Evolutionary conservation across 2,329 filamentous ascomycete species (phyloP).

Genomic region (Cercospora zeae-maydis): DNA sequence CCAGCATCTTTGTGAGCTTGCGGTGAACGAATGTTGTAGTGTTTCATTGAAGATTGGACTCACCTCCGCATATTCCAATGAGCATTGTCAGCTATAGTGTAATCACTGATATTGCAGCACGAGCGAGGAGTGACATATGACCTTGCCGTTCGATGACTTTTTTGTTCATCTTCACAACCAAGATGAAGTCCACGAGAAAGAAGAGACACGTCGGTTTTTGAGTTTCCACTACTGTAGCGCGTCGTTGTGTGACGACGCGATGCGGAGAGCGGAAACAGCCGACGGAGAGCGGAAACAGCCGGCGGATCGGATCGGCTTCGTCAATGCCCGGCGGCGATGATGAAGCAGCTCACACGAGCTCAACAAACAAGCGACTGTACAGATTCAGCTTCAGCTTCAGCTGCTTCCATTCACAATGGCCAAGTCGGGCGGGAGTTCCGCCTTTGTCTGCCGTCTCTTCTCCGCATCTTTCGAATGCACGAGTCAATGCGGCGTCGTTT

Average conservation of each 20-base stretch:
- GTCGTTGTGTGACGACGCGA: slow-evolving; percentile 2
- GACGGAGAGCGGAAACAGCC: not conserved
- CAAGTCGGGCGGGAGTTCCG: not conserved
- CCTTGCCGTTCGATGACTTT: not conserved
- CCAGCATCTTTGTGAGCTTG: not conserved
- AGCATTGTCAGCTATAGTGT: slow-evolving; percentile 53
- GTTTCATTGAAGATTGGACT: slow-evolving; percentile 15
- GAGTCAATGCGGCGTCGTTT: not conserved
- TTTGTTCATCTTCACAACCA: not conserved
- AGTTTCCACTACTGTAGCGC: slow-evolving; percentile 8
- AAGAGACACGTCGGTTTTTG: not conserved
- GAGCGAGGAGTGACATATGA: not conserved
- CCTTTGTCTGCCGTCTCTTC: not conserved
- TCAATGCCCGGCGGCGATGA: not conserved
- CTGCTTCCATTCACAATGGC: too few relatives aligned
- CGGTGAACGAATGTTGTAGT: not conserved
- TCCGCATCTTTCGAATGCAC: not conserved
- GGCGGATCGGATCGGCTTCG: not conserved
- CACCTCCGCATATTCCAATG: slow-evolving; percentile 73
- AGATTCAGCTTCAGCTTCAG: too few relatives aligned
- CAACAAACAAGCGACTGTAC: not conserved
- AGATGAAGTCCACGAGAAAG: not conserved
- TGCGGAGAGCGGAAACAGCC: not conserved
- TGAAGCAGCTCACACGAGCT: not conserved
- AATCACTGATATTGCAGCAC: not conserved